These are phyloP conservation scores for Tulasnella calospora DNA, from an alignment of 768 basidiomycete species.

Conservation along the genomic window DNA sequence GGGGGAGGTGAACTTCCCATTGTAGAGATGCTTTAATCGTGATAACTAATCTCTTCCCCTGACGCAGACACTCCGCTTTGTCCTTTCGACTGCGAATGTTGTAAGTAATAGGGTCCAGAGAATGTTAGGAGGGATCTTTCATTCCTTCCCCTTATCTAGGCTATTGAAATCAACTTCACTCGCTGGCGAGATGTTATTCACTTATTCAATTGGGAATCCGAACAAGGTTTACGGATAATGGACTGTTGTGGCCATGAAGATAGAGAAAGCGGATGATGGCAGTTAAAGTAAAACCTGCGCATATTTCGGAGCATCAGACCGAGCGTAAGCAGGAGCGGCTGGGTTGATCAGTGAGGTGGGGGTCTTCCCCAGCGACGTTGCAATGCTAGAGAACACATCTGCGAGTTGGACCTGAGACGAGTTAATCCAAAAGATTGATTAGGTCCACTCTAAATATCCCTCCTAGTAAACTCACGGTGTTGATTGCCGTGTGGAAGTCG, in stretches of 20 bases:
- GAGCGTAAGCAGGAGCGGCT: neutral
- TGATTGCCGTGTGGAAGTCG: constrained; percentile 47
- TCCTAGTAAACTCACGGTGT: constrained; percentile 24
- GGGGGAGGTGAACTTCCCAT: constrained; percentile 54
- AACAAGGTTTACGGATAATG: no score
- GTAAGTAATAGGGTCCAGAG: constrained; percentile 44
- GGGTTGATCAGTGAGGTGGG: neutral
- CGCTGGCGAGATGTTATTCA: no score
- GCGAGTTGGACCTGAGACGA: constrained; percentile 48
- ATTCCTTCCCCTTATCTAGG: neutral
- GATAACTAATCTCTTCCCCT: constrained; percentile 16
- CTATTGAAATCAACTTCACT: neutral
- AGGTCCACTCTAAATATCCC: no score
- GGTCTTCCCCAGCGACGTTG: neutral
- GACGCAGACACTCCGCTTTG: constrained; percentile 71
- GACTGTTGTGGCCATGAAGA: neutral
- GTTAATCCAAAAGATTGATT: neutral
- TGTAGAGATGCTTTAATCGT: constrained; percentile 30
- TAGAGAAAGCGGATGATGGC: neutral
- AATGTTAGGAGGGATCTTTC: neutral
- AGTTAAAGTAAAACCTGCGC: neutral
- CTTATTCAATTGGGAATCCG: no score
- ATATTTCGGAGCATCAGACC: neutral
- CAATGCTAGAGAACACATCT: constrained; percentile 46
- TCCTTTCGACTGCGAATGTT: constrained; percentile 87